These are phyloP conservation scores for Paraurostyla sp. DNA, from an alignment of 73 alveolate species.

Conservation along the genomic window DNA sequence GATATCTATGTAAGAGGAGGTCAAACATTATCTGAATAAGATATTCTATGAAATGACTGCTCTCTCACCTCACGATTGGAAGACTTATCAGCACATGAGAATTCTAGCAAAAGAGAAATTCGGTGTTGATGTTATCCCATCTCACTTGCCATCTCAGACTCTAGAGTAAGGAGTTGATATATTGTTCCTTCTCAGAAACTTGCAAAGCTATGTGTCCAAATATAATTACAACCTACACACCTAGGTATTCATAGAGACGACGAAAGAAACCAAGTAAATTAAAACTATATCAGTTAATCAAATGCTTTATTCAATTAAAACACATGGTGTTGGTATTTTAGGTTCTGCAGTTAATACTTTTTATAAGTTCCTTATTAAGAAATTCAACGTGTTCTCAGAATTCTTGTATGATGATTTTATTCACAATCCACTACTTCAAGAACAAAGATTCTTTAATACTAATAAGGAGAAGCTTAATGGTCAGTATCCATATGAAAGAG, in stretches of 20 bases:
- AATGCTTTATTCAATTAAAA: constrained; percentile 92
- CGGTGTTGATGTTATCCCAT: constrained; percentile 87
- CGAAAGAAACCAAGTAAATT: constrained; percentile 88
- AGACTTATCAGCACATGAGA: constrained; percentile 98
- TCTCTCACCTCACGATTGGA: constrained; percentile 95
- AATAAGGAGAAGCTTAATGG: constrained; percentile 92
- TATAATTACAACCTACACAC: constrained; percentile 96
- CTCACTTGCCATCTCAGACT: constrained; percentile 95
- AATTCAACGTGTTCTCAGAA: constrained; percentile 85
- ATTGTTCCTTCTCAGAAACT: constrained; percentile 87
- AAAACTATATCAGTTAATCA: constrained; percentile 90
- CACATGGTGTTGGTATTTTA: constrained; percentile 98
- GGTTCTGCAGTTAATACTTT: constrained; percentile 94
- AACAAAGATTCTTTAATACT: constrained; percentile 89
- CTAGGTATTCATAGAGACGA: constrained; percentile 92
- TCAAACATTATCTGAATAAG: constrained; percentile 89
- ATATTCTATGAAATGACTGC: constrained; percentile 98
- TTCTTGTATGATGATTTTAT: constrained; percentile 95
- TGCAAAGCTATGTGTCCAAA: constrained; percentile 85
- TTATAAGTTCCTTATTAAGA: constrained; percentile 92
- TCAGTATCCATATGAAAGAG: constrained; percentile 94
- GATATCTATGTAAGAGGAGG: constrained; percentile 91
- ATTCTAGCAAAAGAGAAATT: constrained; percentile 94
- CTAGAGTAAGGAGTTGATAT: constrained; percentile 97
- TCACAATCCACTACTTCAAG: constrained; percentile 91